A percentile compares a stretch with the other conserved stretches of the same genome.
Conservation (phyloP, 2,329 filamentous ascomycete species). For the Kalmusia sp. region DNA sequence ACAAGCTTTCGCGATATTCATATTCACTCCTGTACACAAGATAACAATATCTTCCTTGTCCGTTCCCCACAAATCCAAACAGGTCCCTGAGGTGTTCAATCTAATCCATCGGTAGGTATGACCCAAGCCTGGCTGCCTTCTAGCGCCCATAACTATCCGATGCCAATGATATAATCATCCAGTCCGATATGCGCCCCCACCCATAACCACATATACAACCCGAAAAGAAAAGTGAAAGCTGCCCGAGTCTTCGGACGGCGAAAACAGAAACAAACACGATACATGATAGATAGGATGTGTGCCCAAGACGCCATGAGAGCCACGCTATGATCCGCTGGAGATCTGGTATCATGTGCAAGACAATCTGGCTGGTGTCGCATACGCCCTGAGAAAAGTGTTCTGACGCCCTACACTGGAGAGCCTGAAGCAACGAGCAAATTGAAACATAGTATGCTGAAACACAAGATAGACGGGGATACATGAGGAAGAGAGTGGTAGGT, state of each 20-base stretch:
- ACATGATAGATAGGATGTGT: not conserved
- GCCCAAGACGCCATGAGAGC: slow-evolving; percentile 6
- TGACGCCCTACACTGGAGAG: not conserved
- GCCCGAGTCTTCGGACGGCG: too few relatives aligned
- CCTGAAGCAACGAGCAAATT: not conserved
- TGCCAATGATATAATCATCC: not conserved
- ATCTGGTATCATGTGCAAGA: slow-evolving; percentile 18
- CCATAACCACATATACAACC: not conserved
- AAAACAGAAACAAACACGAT: not conserved
- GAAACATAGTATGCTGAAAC: not conserved
- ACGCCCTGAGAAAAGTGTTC: not conserved
- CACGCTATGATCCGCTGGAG: slow-evolving; percentile 8
- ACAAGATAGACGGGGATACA: slow-evolving; percentile 2
- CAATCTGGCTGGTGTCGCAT: not conserved
- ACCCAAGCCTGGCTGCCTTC: not conserved
- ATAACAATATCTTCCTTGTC: not conserved
- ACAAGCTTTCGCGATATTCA: not conserved
- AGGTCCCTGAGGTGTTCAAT: slow-evolving; percentile 3
- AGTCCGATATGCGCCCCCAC: not conserved
- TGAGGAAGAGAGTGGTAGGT: slow-evolving; percentile 17
- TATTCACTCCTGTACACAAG: not conserved
- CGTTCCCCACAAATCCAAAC: not conserved
- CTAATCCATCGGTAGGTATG: not conserved
- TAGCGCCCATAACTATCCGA: not conserved
- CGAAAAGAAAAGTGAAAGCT: not conserved